Evolutionary conservation across 768 basidiomycete genomes (phyloP), one percentile per base, ranked within the genome.

Genomic region (Plicaturopsis crispa): DNA sequence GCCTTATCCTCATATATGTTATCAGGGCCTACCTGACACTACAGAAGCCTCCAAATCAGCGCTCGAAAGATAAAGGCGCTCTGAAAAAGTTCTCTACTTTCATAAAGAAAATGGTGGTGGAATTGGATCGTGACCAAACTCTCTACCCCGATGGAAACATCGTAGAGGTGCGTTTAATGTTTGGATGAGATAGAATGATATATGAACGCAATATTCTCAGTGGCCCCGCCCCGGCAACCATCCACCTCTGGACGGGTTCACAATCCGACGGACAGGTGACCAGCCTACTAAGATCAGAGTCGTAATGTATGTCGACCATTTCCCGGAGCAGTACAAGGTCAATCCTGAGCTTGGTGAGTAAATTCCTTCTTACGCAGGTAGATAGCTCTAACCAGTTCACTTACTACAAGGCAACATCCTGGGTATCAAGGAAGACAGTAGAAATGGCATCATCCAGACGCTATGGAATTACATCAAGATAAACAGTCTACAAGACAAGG

Each of bases 381-480:
- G n/a, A n/a, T n/a, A n/a, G n/a, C n/a, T n/a, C 5, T 12, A 22
- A 30, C n/a, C n/a, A n/a, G 24, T 30, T 12, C 8, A 39, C 12
- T 37, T 23, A 8, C n/a, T n/a, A n/a, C n/a, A n/a, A 83, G 83
- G 68, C 1, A 68, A 66, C 32, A 56, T 91, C 10, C 67, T 97
- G 26, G 82, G 79, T 14, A 71, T 92, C 54, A 83, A 84, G 48
- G 86, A 96, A 53, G 90, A 88, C 20, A 89, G 85, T 24, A 74
- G 88, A 20, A 65, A 82, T 17, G 87, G 84, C 5, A 75, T 88
- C 13, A 72, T 94, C 13, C 81, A 88, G 40, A 75, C 85, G 0
- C 55, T 96, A 8, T 98, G 93, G 93, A 87, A 84, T 51, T 91
- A 93, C 49, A 84, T 96, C 62, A 94, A 92, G 55, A 64, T 81